Evolutionary conservation across 2,329 filamentous ascomycete species (phyloP).

Genomic region (Cadophora sp.): DNA sequence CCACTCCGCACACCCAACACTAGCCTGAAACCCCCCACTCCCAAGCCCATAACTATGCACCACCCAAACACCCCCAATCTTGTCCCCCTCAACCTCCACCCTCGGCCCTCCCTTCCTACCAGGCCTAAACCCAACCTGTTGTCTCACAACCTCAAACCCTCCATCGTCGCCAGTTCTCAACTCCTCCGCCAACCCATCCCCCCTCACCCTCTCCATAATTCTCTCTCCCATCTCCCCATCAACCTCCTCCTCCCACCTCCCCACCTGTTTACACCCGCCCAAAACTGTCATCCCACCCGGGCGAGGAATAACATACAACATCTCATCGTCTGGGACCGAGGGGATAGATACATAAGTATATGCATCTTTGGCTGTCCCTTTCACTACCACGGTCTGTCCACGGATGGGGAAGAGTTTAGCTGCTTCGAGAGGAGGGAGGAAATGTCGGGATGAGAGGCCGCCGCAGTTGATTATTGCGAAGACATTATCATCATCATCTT

Average conservation of each 20-base stretch:
- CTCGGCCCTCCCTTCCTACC: conserved; percentile 51
- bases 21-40: conserved; percentile 50
- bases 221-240: conserved; percentile 9
- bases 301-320: conserved; percentile 50
- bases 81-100: conserved; percentile 48
- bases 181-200: conserved; percentile 2
- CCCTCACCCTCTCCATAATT: conserved; percentile 13
- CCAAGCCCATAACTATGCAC: conserved; percentile 56
- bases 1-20: conserved; percentile 40
- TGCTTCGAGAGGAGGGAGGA: conserved; percentile 45
- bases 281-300: conserved; percentile 20
- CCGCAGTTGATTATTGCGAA: conserved; percentile 50
- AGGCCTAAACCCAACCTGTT: conserved; percentile 52
- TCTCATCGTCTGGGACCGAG: conserved; percentile 24
- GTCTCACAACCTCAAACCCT: conserved; percentile 51
- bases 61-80: conserved; percentile 42
- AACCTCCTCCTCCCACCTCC: not conserved
- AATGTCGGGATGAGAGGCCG: conserved; percentile 48
- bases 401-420: conserved; percentile 48
- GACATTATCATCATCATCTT: conserved; percentile 35
- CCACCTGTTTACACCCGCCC: conserved; percentile 20
- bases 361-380: conserved; percentile 47
- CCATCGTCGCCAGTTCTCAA: conserved; percentile 35
- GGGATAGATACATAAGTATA: conserved; percentile 40
- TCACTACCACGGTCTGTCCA: conserved; percentile 54